Base-by-base conservation (phyloP, 495 filamentous ascomycete species). In the Pyrenula massariospora region DNA sequence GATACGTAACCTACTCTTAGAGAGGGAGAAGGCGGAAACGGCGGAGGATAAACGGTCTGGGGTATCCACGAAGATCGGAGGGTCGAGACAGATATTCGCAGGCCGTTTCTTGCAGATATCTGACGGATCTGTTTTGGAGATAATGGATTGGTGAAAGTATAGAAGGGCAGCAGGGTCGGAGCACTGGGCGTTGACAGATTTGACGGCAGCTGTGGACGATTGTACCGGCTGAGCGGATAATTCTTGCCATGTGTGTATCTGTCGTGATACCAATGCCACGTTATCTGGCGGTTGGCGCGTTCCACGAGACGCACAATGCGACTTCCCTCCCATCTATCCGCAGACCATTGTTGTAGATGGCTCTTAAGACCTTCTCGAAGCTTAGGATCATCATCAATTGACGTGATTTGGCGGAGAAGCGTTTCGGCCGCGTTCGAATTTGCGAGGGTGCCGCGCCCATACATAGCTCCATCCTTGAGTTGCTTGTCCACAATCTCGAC, bases 91-190 rank as follows among this genome's bases (percentile, higher is more conserved):
- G 91, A 95, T 66, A 99, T 96, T 22, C 94, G 84, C 0, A 95
- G 77, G 15, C 88, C 94, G 65, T 99, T 99, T 12, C 93, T 80
- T 66, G 97, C 91, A 19, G 93, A 97, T 58, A 99, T 97, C 68
- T 87, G 84, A 2, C 94, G 87, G 59, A 99, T 89, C 62, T 96
- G 89, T 66, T 91, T 92, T 1, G 93, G 91, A 12, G 89, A 91
- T 56, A 99, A 72, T 0, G 93, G 93, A 61, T 87, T 95, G 31
- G 93, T 97, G 66, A 99, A 99, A 1, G 93, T 97, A 65, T 99
- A 94, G 63, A 99, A 99, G n/a, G 93, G 93, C 1, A 99, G 74
- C 12, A 99, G 91, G 0, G 93, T 99, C 11, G 93, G 93, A 19
- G 93, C 93, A 54, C 87, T 85, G 3, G 94, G 94, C 8, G 93